These are phyloP conservation scores for Picochlorum sp. DNA, from an alignment of 139 green algal genomes.

Conservation along the genomic window DNA sequence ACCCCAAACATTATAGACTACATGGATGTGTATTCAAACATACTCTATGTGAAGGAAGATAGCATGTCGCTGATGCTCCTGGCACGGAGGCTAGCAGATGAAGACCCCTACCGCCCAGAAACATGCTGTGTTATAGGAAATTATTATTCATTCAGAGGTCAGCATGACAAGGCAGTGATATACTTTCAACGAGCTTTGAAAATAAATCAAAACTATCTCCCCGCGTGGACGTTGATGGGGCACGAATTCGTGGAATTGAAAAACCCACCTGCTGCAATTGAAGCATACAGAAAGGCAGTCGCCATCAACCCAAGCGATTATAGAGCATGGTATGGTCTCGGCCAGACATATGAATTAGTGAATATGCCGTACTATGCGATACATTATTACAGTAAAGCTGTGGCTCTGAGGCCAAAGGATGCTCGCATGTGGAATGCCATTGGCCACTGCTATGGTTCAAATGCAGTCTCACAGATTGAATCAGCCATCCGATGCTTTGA, in stretches of 20 bases:
- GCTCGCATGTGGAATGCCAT: constrained; percentile 97
- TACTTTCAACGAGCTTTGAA: constrained; percentile 89
- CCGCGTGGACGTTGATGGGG: constrained; percentile 97
- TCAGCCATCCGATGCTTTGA: constrained; percentile 82
- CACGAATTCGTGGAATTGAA: constrained; percentile 98
- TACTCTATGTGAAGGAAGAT: constrained; percentile 86
- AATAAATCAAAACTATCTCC: constrained; percentile 74
- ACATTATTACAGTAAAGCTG: constrained; percentile 77
- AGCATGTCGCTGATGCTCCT: constrained; percentile 67
- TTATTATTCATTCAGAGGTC: constrained; percentile 88
- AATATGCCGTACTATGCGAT: constrained; percentile 79
- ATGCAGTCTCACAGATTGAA: constrained; percentile 48
- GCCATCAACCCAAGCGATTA: constrained; percentile 87
- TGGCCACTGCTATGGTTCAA: constrained; percentile 85
- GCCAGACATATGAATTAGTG: constrained; percentile 97
- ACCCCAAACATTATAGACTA: constrained; percentile 80
- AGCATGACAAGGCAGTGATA: constrained; percentile 57
- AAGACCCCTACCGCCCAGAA: constrained; percentile 87
- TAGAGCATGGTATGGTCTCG: constrained; percentile 93
- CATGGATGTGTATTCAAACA: constrained; percentile 95
- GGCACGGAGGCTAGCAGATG: constrained; percentile 61
- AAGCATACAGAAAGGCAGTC: constrained; percentile 74
- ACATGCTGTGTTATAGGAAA: constrained; percentile 94
- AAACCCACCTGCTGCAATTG: constrained; percentile 83
- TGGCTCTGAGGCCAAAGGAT: constrained; percentile 72